These are phyloP conservation scores for Tulasnella sp. DNA, from an alignment of 768 basidiomycete genomes.

Conservation along the genomic window DNA sequence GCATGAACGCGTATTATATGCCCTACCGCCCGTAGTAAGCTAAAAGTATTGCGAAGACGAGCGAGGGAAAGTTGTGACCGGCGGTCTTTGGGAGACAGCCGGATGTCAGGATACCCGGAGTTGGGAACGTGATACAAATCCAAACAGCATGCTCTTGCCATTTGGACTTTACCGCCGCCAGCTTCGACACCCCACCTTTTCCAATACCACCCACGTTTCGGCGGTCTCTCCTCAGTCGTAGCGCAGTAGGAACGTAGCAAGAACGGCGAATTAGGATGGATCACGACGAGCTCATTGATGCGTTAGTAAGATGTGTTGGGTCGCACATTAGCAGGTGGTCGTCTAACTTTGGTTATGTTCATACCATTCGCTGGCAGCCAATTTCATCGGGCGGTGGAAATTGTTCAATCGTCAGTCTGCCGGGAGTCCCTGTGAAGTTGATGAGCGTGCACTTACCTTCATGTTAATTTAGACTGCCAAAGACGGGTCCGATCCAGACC, in stretches of 20 bases:
- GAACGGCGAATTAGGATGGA: neutral
- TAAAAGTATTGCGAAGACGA: neutral
- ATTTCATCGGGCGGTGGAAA: conserved; percentile 90
- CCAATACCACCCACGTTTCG: neutral
- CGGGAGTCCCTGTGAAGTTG: neutral
- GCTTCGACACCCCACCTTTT: neutral
- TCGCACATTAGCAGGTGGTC: neutral
- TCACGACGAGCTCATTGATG: conserved; percentile 12
- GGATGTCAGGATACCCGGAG: neutral
- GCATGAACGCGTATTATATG: neutral
- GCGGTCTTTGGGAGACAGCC: neutral
- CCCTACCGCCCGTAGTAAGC: neutral
- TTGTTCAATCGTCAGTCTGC: conserved; percentile 54
- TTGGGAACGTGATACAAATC: neutral
- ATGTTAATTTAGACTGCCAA: conserved; percentile 51
- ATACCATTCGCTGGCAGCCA: conserved; percentile 36
- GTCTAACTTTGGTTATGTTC: neutral
- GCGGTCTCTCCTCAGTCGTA: neutral
- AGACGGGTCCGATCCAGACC: conserved; percentile 91
- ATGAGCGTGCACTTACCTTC: neutral
- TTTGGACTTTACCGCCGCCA: neutral
- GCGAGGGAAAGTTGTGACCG: neutral
- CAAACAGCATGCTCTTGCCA: neutral
- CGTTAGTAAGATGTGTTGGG: conserved; percentile 5
- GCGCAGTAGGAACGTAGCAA: neutral